A percentile compares a stretch with the other conserved stretches of the same genome.
These are phyloP conservation scores for Pisolithus thermaeus DNA, from an alignment of 1,284 basidiomycete species.

Conservation along the genomic window DNA sequence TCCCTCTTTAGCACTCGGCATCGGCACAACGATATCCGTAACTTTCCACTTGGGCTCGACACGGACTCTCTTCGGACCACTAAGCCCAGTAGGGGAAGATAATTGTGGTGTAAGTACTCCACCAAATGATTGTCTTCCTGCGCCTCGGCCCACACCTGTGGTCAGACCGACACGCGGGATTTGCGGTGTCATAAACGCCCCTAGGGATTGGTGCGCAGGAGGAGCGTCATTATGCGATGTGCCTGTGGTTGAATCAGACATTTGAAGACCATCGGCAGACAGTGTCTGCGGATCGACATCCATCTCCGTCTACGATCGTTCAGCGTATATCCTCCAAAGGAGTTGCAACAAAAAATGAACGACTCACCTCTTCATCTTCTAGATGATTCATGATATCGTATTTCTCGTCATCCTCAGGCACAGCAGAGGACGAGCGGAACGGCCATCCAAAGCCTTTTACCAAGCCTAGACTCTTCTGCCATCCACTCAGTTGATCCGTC, in stretches of 20 bases:
- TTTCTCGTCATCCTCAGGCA: slow-evolving; percentile 14
- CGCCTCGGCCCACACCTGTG: slow-evolving; percentile 13
- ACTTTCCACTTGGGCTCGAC: slow-evolving; percentile 50
- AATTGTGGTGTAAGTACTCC: background rate
- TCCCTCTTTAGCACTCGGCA: slow-evolving; percentile 1
- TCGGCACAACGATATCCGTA: slow-evolving; percentile 45
- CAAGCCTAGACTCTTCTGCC: slow-evolving; percentile 31
- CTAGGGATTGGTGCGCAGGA: slow-evolving; percentile 14
- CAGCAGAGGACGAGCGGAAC: slow-evolving; percentile 28
- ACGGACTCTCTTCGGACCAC: slow-evolving; percentile 33
- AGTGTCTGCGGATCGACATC: background rate
- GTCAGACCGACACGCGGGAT: slow-evolving; percentile 5
- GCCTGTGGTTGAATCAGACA: background rate
- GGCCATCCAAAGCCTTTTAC: slow-evolving; percentile 30
- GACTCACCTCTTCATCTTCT: slow-evolving; percentile 5
- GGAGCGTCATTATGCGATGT: slow-evolving; percentile 4
- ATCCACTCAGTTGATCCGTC: slow-evolving; percentile 12
- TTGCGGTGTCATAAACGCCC: slow-evolving; percentile 55
- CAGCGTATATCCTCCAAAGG: background rate
- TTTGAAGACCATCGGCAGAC: background rate
- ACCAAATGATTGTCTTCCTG: slow-evolving; percentile 22
- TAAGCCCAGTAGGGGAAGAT: slow-evolving; percentile 12
- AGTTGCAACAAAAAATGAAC: background rate
- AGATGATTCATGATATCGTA: slow-evolving; percentile 2
- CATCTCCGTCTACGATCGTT: background rate